Evolutionary conservation across 768 basidiomycete species (phyloP).

Genomic region (Amanita inopinata): DNA sequence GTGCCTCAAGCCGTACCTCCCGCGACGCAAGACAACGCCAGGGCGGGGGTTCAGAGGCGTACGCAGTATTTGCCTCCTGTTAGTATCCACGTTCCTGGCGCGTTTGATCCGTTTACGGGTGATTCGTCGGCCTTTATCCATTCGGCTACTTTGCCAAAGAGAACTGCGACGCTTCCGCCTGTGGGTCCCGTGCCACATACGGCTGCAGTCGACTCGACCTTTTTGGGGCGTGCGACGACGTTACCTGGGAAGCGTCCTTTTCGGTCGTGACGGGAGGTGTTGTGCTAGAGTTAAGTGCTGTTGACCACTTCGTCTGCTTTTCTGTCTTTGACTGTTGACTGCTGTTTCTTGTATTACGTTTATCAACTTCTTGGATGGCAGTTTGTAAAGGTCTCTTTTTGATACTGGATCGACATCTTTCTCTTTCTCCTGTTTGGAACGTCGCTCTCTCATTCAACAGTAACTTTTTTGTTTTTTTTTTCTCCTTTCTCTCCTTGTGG

Average conservation of each 20-base stretch:
- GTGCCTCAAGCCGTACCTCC: conserved; percentile 44
- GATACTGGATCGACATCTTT: too few relatives aligned
- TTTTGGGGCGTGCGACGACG: background rate
- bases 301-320: too few relatives aligned
- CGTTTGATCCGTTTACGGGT: conserved; percentile 1
- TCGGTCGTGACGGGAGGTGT: background rate
- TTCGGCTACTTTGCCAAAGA: conserved; percentile 4
- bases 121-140: background rate
- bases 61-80: background rate
- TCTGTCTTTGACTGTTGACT: too few relatives aligned
- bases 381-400: too few relatives aligned
- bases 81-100: background rate
- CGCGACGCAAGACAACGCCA: background rate
- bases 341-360: too few relatives aligned
- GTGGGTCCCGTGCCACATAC: background rate
- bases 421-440: too few relatives aligned
- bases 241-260: background rate
- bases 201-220: background rate
- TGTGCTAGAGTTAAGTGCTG: too few relatives aligned
- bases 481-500: too few relatives aligned
- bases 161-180: background rate
- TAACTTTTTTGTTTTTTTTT: too few relatives aligned
- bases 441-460: too few relatives aligned
- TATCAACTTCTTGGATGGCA: too few relatives aligned
- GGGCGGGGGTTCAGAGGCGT: too few relatives aligned